Evolutionary conservation across 352 stramenopile species (phyloP), one percentile per base, ranked within the genome.

Genomic region (Globisporangium emineosum): DNA sequence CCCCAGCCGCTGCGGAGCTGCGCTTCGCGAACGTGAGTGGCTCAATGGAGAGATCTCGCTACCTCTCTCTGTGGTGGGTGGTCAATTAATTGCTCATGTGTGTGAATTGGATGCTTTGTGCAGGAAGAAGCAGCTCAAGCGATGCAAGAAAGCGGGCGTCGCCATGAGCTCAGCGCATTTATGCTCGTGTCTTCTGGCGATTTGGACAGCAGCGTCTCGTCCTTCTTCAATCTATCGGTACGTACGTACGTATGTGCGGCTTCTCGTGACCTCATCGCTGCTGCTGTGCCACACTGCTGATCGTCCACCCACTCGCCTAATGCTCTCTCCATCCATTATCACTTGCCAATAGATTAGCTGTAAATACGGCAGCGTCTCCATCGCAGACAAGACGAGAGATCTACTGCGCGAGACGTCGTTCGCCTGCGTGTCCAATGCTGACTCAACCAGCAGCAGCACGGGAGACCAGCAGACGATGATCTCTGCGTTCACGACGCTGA

Each of bases 331-430:
- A n/a, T n/a, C 35, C 13, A 17, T 57, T 47, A 30, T 25, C 53
- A 13, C 21, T 17, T 52, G 2, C 12, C 6, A 23, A 5, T 55
- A 79, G 73, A 66, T 77, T 40, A 53, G 49, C 7, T 76, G 70
- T 25, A 32, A 47, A 6, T 64, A 70, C 30, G 70, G 70, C 35
- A 71, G 64, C 21, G 33, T 79, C 55, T 57, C 42, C 10, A 40
- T 77, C 30, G 49, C 64, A 17, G 50, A 21, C 15, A 63, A 57
- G 6, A 27, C 60, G 40, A 35, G 56, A 12, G n/a, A 52, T 8
- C 21, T n/a, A n/a, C 53, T 79, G 13, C 35, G 45, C 13, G 67
- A 73, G 23, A 77, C 67, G 15, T 59, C 64, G 6, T 71, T 75
- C 29, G 40, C 60, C 45, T 75, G 67, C 17, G 13, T 43, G 17